Conservation (phyloP, 371 early-diverging fungal genomes). For the Mucor lusitanicus region DNA sequence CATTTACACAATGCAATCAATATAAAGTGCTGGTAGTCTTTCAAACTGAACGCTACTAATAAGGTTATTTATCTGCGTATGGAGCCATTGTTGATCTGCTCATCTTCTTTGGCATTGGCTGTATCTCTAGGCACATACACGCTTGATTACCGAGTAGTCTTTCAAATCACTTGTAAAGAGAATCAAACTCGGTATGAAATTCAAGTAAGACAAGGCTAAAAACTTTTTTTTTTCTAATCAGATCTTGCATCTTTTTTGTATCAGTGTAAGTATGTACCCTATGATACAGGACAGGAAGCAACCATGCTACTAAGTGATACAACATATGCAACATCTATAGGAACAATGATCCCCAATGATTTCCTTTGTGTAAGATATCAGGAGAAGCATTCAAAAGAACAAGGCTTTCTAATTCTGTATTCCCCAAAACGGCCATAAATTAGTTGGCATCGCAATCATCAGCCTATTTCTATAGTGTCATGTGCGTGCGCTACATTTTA, state of each 20-base stretch:
- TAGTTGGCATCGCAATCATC: neutral
- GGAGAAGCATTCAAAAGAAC: neutral
- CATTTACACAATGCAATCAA: neutral
- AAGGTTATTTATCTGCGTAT: neutral
- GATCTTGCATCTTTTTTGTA: neutral
- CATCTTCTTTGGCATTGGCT: neutral
- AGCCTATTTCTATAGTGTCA: neutral
- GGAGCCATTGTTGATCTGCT: neutral
- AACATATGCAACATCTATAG: neutral
- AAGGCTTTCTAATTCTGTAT: neutral
- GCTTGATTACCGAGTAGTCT: neutral
- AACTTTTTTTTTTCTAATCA: neutral
- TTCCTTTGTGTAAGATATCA: neutral
- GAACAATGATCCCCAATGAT: neutral
- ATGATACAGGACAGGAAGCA: neutral
- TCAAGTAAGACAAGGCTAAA: neutral
- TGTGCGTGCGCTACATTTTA: no score
- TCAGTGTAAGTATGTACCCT: neutral
- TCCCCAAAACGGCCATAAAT: neutral
- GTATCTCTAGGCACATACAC: neutral
- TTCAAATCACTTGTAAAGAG: neutral
- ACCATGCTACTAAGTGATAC: neutral
- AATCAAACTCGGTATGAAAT: neutral
- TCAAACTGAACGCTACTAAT: neutral
- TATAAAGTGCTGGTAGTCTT: neutral